phyloP scores from a whole-genome alignment of 225 moss, liverwort and hornwort genomes.

The Polytrichum commune region DNA sequence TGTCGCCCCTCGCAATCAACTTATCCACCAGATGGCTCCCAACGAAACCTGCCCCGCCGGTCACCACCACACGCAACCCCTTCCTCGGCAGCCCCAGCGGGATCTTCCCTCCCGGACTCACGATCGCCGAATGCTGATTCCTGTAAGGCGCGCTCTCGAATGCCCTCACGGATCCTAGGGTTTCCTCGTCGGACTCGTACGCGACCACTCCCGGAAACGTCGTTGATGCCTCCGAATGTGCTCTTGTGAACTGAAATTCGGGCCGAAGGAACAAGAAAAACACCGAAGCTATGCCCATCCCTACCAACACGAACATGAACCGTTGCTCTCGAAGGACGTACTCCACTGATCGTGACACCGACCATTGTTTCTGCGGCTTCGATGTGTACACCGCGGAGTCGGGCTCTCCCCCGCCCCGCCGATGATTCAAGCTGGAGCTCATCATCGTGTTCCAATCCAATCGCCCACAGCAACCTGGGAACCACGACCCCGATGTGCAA shows the following conservation, averaged over 20 bases:
- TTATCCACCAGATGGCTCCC: slow-evolving; percentile 57
- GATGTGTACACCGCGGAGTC: slow-evolving; percentile 21
- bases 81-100: slow-evolving; percentile 46
- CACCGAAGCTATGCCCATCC: slow-evolving; percentile 28
- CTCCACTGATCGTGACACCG: slow-evolving; percentile 28
- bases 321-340: slow-evolving; percentile 49
- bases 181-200: neutral
- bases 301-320: slow-evolving; percentile 29
- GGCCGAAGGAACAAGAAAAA: slow-evolving; percentile 41
- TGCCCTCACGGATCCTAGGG: neutral
- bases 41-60: slow-evolving; percentile 53
- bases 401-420: slow-evolving; percentile 24
- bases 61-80: slow-evolving; percentile 43
- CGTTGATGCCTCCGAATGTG: neutral
- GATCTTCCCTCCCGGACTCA: slow-evolving; percentile 39
- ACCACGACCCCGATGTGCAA: too few relatives aligned
- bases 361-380: slow-evolving; percentile 34
- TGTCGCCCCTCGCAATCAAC: slow-evolving; percentile 43
- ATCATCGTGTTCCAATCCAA: slow-evolving; percentile 4
- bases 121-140: slow-evolving; percentile 9
- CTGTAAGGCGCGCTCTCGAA: slow-evolving; percentile 24
- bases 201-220: neutral
- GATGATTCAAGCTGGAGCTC: slow-evolving; percentile 44
- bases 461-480: too few relatives aligned
- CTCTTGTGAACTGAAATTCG: slow-evolving; percentile 4